These are phyloP conservation scores for Fusarium sterilihyphosum DNA, from an alignment of 2,329 filamentous ascomycete genomes.

Conservation along the genomic window DNA sequence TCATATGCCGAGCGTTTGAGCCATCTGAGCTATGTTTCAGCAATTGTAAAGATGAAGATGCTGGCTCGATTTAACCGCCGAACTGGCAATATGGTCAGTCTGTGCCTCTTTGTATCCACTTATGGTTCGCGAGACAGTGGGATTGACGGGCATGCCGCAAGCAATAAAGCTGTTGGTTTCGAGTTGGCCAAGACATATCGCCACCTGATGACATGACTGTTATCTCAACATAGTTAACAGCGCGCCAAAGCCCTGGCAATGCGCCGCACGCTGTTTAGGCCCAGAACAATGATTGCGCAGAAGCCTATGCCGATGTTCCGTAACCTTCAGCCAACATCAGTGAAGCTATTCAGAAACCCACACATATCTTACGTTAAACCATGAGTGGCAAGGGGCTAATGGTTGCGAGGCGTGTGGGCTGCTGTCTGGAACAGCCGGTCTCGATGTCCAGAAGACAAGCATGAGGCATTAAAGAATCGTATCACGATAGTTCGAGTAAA, in stretches of 20 bases:
- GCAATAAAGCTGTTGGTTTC: background rate
- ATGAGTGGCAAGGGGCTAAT: no score
- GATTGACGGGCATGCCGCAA: background rate
- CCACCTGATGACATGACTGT: background rate
- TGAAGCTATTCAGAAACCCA: background rate
- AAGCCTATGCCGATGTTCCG: background rate
- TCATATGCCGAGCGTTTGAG: rapidly evolving
- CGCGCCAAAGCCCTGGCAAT: background rate
- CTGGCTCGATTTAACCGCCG: background rate
- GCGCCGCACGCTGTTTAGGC: rapidly evolving
- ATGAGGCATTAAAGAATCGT: background rate
- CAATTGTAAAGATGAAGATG: no score
- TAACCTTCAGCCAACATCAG: background rate
- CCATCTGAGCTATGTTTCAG: background rate
- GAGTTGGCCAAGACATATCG: background rate
- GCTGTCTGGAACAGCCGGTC: background rate
- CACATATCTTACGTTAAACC: background rate
- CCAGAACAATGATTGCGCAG: background rate
- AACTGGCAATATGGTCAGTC: background rate
- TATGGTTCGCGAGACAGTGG: rapidly evolving
- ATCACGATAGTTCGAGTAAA: background rate
- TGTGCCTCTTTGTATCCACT: background rate
- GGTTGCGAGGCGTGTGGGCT: background rate
- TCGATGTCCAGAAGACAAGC: background rate
- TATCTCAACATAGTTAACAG: background rate